Evolutionary conservation across 768 basidiomycete genomes (phyloP).

Genomic region (Rubroboletus satanas): DNA sequence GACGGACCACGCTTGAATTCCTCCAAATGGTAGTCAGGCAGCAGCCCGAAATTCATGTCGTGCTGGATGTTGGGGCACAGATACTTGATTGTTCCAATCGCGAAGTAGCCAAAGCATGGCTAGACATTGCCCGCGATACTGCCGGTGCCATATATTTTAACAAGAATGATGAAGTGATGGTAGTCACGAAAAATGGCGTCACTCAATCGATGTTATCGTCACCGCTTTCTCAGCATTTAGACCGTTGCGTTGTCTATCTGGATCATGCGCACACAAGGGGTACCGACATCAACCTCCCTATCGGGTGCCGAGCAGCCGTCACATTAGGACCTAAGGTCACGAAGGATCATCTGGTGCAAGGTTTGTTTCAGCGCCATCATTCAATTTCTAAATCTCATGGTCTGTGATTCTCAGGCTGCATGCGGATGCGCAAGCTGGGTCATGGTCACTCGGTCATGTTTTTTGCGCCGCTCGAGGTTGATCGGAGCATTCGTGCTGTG

Average conservation of each 20-base stretch:
- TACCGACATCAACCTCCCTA: constrained; percentile 35
- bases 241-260: constrained; percentile 33
- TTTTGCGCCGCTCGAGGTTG: constrained; percentile 40
- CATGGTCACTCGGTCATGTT: constrained; percentile 45
- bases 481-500: constrained; percentile 31
- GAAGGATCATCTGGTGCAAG: constrained; percentile 33
- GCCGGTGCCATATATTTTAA: constrained; percentile 27
- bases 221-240: constrained; percentile 24
- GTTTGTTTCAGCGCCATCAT: constrained; percentile 24
- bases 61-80: constrained; percentile 55
- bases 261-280: constrained; percentile 38
- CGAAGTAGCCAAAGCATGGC: constrained; percentile 40
- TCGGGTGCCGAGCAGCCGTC: constrained; percentile 10
- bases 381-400: background rate
- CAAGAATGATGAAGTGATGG: constrained; percentile 26
- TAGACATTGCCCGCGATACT: constrained; percentile 16
- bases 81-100: constrained; percentile 45
- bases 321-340: constrained; percentile 30
- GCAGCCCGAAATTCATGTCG: constrained; percentile 36
- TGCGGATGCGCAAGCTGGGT: constrained; percentile 49
- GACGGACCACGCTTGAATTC: constrained; percentile 1
- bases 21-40: constrained; percentile 31
- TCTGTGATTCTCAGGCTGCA: constrained; percentile 35
- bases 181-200: constrained; percentile 21
- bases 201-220: constrained; percentile 25